Conservation (phyloP, 2,329 filamentous ascomycete species). For the Pseudovirgaria hyperparasitica region DNA sequence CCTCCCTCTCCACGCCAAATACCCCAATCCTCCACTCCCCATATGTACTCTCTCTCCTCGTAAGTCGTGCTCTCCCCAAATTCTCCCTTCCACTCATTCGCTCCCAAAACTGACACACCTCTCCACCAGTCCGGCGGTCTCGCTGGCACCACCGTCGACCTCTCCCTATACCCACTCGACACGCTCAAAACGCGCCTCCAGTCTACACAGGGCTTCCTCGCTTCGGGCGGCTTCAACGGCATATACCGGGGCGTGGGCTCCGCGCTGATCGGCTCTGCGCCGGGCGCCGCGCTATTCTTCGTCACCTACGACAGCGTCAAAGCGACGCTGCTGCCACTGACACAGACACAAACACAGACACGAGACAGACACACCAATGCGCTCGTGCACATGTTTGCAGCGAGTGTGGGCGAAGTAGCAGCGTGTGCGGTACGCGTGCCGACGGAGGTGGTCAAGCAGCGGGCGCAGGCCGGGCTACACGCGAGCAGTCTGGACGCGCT, state of each 20-base stretch:
- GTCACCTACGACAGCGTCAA: constrained; percentile 75
- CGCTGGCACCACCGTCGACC: constrained; percentile 91
- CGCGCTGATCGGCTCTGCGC: constrained; percentile 81
- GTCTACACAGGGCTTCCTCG: constrained; percentile 62
- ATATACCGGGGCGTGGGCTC: constrained; percentile 89
- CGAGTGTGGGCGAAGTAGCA: constrained; percentile 75
- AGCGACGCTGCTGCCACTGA: constrained; percentile 12
- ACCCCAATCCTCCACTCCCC: constrained; percentile 2
- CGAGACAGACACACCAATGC: constrained; percentile 14
- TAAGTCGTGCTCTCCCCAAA: background rate
- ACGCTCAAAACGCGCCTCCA: constrained; percentile 97
- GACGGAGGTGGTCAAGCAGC: constrained; percentile 94
- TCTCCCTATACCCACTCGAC: constrained; percentile 94
- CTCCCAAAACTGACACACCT: constrained; percentile 3
- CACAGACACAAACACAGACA: constrained; percentile 15
- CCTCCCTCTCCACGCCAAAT: background rate
- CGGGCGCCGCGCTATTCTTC: constrained; percentile 94
- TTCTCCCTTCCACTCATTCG: constrained; percentile 2
- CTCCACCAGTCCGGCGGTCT: constrained; percentile 60
- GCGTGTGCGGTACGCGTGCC: constrained; percentile 88
- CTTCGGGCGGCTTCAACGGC: constrained; percentile 75
- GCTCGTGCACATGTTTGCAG: constrained; percentile 65
- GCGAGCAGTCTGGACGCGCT: constrained; percentile 57
- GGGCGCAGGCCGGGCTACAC: constrained; percentile 79
- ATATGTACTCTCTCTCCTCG: constrained; percentile 1